These are phyloP conservation scores for Gentiana dahurica DNA, from an alignment of 257 asterid genomes.

Conservation along the genomic window DNA sequence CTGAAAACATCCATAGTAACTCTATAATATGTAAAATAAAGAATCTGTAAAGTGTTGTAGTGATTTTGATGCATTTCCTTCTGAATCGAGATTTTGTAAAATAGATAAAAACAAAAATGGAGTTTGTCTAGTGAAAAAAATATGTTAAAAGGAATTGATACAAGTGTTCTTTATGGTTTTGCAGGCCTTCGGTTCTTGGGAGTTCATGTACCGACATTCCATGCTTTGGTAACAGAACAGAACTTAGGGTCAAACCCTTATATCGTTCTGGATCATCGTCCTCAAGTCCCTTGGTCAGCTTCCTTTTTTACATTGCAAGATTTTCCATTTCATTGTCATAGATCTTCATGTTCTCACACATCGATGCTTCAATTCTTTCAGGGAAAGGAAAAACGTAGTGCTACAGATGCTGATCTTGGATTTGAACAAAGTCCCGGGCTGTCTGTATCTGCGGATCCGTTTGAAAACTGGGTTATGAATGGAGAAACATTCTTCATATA, in stretches of 20 bases:
- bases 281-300: slow-evolving; percentile 46
- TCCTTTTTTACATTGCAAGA: neutral
- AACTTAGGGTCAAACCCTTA: slow-evolving; percentile 31
- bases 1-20: too few species aligned
- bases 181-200: slow-evolving; percentile 54
- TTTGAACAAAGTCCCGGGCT: slow-evolving; percentile 16
- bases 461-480: slow-evolving; percentile 56
- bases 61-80: too few species aligned
- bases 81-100: too few species aligned
- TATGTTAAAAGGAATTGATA: too few species aligned
- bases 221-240: slow-evolving; percentile 20
- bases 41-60: too few species aligned
- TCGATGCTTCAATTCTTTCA: neutral
- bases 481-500: slow-evolving; percentile 47
- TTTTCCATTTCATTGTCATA: too few species aligned
- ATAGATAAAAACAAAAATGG: too few species aligned
- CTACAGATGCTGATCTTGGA: slow-evolving; percentile 19
- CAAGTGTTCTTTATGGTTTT: neutral
- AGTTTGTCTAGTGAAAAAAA: too few species aligned
- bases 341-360: too few species aligned
- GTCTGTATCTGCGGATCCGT: slow-evolving; percentile 42
- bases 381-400: slow-evolving; percentile 35
- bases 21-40: too few species aligned
- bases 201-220: slow-evolving; percentile 33
- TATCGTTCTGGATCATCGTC: slow-evolving; percentile 27